Evolutionary conservation across 495 filamentous ascomycete species (phyloP), one percentile per base, ranked within the genome.

Genomic region (Venustampulla echinocandica): DNA sequence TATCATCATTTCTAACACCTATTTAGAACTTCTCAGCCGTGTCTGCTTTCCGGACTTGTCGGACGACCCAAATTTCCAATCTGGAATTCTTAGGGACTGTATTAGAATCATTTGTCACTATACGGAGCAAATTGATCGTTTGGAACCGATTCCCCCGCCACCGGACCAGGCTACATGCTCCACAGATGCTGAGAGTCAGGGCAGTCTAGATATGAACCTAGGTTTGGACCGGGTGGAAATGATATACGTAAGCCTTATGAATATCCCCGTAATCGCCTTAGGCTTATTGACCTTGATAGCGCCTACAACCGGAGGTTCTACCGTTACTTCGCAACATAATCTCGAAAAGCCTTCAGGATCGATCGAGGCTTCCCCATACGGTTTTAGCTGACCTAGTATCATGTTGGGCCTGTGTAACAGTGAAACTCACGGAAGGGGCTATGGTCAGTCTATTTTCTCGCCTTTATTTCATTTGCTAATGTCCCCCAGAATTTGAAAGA

Each of bases 131-230:
- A 41, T 41, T 18, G 18, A 49, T n/a, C 1, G 6, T 13, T 18
- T 54, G 19, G 36, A 46, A 20, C 46, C 46, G n/a, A 15, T 28
- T 7, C 4, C n/a, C 0, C 3, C 22, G 10, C 17, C 21, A 15
- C 22, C 18, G n/a, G 22, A 17, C 3, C 10, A 40, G 11, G 11
- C 17, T 19, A 6, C 27, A 17, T 2, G 10, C 7, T 25, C 14
- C 2, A 13, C 3, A 10, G 39, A 39, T 22, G 23, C 10, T 15
- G 50, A 53, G 27, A 53, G 50, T 30, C 50, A 53, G 32, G 50
- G 35, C 9, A 53, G 50, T 32, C 28, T 47, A 9, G 44, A 48
- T 20, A 13, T 50, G 3, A 19, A 20, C n/a, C n/a, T 40, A 23
- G 19, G 13, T 19, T 11, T 40, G 22, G 35, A 39, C n/a, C 20